Conservation (phyloP, 139 green algal genomes). For the Chlorella vulgaris region DNA sequence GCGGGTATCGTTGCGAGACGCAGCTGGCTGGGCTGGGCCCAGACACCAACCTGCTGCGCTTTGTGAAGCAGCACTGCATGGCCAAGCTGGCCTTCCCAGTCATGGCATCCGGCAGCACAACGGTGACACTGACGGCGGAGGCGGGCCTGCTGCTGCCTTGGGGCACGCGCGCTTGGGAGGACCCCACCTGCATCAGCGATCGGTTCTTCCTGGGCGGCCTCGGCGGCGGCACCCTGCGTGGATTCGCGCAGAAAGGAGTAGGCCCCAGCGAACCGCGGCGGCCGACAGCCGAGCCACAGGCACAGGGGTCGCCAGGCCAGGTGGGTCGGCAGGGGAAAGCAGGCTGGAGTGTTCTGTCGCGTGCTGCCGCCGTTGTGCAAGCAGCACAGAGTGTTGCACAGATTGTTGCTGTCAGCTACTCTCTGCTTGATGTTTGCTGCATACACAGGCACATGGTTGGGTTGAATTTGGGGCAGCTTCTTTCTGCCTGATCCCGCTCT, state of each 20-base stretch:
- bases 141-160: conserved; percentile 66
- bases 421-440: no score
- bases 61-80: conserved; percentile 52
- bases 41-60: conserved; percentile 51
- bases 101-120: conserved; percentile 9
- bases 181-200: conserved; percentile 60
- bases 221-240: conserved; percentile 52
- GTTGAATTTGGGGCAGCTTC: no score
- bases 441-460: no score
- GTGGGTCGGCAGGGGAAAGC: no score
- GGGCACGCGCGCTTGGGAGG: conserved; percentile 17
- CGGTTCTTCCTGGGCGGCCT: conserved; percentile 75
- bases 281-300: background rate
- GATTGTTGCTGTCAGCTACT: no score
- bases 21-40: conserved; percentile 66
- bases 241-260: conserved; percentile 64
- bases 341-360: no score
- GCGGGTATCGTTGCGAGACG: conserved; percentile 38
- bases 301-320: no score
- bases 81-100: conserved; percentile 29
- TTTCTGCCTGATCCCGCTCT: no score
- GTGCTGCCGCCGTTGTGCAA: no score
- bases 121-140: conserved; percentile 29
- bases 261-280: conserved; percentile 63
- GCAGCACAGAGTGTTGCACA: no score